Conservation (phyloP, 345 rosid genomes). For the Lumnitzera racemosa region DNA sequence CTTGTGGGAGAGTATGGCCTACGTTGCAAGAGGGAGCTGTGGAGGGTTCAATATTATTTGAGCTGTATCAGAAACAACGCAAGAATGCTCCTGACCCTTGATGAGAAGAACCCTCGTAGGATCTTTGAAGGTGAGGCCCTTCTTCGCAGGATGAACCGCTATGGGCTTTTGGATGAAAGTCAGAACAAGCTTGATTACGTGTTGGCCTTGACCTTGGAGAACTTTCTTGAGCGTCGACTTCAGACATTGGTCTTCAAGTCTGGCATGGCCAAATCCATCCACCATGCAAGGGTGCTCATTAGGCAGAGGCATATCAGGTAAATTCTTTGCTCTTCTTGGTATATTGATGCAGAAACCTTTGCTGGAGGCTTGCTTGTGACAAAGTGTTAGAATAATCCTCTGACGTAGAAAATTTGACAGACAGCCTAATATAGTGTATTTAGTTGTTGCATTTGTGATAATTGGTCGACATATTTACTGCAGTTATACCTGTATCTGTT, state of each 20-base stretch:
- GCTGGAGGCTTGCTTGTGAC: no score
- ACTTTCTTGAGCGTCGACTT: slow-evolving; percentile 38
- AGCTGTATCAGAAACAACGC: slow-evolving; percentile 42
- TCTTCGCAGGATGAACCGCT: slow-evolving; percentile 35
- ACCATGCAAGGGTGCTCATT: slow-evolving; percentile 46
- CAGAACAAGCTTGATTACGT: slow-evolving; percentile 53
- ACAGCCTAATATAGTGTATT: no score
- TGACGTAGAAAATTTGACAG: no score
- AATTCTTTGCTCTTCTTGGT: not conserved
- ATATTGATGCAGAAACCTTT: not conserved
- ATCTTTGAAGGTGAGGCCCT: slow-evolving; percentile 46
- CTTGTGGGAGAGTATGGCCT: slow-evolving; percentile 48
- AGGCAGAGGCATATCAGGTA: slow-evolving; percentile 47
- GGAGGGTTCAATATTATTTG: slow-evolving; percentile 44
- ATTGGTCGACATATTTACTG: no score
- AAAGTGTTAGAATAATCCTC: no score
- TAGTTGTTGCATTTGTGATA: no score
- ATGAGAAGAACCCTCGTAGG: slow-evolving; percentile 40
- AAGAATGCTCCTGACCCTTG: slow-evolving; percentile 43
- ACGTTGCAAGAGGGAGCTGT: slow-evolving; percentile 40
- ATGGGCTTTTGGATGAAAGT: slow-evolving; percentile 39
- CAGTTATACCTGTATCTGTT: no score
- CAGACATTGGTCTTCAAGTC: slow-evolving; percentile 45
- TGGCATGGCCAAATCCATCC: slow-evolving; percentile 52
- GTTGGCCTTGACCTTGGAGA: slow-evolving; percentile 43